These are phyloP conservation scores for Candida boidinii DNA, from an alignment of 805 yeast species.

Conservation along the genomic window DNA sequence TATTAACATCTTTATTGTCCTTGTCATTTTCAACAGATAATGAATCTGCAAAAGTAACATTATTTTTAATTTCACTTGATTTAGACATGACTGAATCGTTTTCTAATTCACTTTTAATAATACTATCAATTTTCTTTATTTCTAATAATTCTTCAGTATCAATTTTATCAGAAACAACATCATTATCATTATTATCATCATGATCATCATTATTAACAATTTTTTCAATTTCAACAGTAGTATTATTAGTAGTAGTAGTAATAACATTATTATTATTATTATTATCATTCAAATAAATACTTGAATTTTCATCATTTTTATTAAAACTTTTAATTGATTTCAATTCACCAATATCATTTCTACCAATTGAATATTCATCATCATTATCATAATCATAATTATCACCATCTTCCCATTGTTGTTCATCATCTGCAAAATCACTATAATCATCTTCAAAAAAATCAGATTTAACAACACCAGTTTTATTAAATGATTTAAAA, in stretches of 20 bases:
- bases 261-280: neutral
- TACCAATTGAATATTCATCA: neutral
- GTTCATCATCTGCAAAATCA: constrained; percentile 6
- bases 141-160: neutral
- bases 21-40: neutral
- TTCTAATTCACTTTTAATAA: neutral
- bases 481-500: constrained; percentile 10
- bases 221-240: too few relatives aligned
- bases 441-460: constrained; percentile 8
- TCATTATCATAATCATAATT: constrained; percentile 2
- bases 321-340: too few relatives aligned
- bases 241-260: neutral
- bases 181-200: neutral
- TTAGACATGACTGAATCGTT: too few relatives aligned
- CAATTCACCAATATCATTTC: too few relatives aligned
- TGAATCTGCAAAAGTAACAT: too few relatives aligned
- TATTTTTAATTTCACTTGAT: too few relatives aligned
- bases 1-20: constrained; percentile 5
- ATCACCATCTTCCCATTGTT: constrained; percentile 5
- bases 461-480: constrained; percentile 15
- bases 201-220: constrained; percentile 1
- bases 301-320: too few relatives aligned
- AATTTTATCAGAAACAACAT: neutral
- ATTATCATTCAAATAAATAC: neutral
- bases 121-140: too few relatives aligned